Evolutionary conservation across 805 yeast species (phyloP).

Genomic region (Pichia rugopelliculosa): DNA sequence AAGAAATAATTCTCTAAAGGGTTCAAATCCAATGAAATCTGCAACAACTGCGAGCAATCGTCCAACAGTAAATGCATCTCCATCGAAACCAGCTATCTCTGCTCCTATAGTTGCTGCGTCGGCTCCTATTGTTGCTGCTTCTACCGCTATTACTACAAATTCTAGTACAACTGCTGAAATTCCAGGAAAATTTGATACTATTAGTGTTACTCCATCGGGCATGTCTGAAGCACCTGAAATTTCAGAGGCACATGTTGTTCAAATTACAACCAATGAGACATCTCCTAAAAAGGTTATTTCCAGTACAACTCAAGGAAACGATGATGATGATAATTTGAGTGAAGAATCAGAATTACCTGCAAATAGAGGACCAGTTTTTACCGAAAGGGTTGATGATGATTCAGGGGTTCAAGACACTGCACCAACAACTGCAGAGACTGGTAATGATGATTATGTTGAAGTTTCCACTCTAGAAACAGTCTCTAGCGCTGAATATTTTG

Average conservation of each 20-base stretch:
- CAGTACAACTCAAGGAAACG: not conserved
- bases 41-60: constrained; percentile 13
- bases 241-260: constrained; percentile 7
- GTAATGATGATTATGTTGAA: constrained; percentile 21
- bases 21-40: not conserved
- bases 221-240: constrained; percentile 7
- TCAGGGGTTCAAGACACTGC: not conserved
- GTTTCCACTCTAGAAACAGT: constrained; percentile 41
- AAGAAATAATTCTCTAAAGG: constrained; percentile 18
- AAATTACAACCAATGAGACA: constrained; percentile 1
- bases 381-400: constrained; percentile 22
- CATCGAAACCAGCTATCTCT: constrained; percentile 17
- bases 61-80: constrained; percentile 1
- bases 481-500: constrained; percentile 38
- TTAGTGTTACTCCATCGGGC: constrained; percentile 4
- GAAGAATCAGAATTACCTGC: constrained; percentile 20
- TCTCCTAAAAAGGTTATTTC: constrained; percentile 5
- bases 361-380: constrained; percentile 24
- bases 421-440: constrained; percentile 7
- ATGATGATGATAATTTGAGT: constrained; percentile 9
- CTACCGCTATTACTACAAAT: not conserved
- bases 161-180: not conserved
- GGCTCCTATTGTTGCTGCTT: constrained; percentile 8
- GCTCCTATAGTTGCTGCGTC: not conserved
- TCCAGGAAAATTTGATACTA: not conserved